These are phyloP conservation scores for Paramecium sexaurelia DNA, from an alignment of 73 alveolate genomes.

Conservation along the genomic window DNA sequence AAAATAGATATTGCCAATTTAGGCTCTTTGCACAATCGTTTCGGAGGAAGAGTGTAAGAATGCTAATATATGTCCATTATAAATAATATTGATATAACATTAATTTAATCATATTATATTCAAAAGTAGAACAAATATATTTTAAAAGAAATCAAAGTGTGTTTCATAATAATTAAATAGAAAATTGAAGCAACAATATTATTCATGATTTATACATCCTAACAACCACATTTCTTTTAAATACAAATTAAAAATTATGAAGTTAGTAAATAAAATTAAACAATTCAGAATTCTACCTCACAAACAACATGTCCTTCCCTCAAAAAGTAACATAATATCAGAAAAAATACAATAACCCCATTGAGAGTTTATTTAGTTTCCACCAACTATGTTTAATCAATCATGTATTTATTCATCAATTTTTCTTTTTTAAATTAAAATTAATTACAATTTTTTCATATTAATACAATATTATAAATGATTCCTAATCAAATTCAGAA, in stretches of 20 bases:
- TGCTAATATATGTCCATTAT: neutral
- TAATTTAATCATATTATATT: neutral
- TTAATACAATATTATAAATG: too few relatives aligned
- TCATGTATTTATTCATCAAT: neutral
- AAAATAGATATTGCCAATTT: conserved; percentile 1
- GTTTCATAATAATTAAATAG: too few relatives aligned
- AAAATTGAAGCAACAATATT: too few relatives aligned
- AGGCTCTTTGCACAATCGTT: conserved; percentile 13
- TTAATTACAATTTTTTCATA: too few relatives aligned
- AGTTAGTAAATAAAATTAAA: neutral
- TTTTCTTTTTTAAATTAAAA: neutral
- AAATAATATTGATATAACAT: neutral
- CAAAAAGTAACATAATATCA: neutral
- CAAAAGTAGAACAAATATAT: neutral
- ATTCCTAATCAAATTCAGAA: too few relatives aligned
- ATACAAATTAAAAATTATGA: neutral
- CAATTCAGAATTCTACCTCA: neutral
- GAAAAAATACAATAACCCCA: neutral
- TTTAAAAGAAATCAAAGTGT: too few relatives aligned
- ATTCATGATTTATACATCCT: too few relatives aligned
- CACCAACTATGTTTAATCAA: neutral
- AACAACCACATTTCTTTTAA: too few relatives aligned
- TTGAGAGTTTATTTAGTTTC: neutral
- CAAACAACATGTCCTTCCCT: neutral
- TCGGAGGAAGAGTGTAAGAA: neutral